Base-by-base conservation (phyloP, 495 filamentous ascomycete species). In the Tetracladium marchalianum region DNA sequence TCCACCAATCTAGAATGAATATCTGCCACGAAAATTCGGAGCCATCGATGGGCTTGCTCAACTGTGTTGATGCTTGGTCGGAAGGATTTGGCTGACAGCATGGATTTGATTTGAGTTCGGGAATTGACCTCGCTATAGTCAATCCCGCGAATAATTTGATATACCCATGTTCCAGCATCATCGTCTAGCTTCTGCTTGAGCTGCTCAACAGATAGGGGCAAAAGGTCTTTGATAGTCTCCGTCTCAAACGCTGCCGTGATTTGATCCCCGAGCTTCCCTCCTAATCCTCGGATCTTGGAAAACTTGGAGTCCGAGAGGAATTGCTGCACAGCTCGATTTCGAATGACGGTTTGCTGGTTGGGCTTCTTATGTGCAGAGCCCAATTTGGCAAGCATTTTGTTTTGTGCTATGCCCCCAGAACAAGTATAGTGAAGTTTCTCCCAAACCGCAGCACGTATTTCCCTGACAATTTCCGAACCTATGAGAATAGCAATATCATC, bases 51-150 rank as follows among this genome's bases (percentile, higher is more conserved):
- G 1, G 81, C 93, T 62, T 94, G 86, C 18, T 92, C 88, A n/a
- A 75, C 62, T 11, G 69, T 78, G 52, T 79, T 85, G 57, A 98
- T 87, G 49, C 71, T 80, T 1, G 92, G 92, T 5, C 88, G 76
- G 53, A 98, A 98, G 0, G 88, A 92, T 58, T 98, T 98, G 37
- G 92, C 90, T 1, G 87, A 94, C n/a, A 96, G 74, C 92, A 98
- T 98, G 16, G 84, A 90, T 58, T 97, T 96, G 61, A 95, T 94
- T 55, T 89, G 84, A 11, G 88, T 95, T 47, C 92, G 77, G 32
- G 89, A 73, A 55, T 87, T 95, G 53, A 97, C 88, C 64, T 95
- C 88, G 57, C 82, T 93, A 35, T 66, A 62, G 60, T 98, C 92
- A 42, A 87, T 79, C 0, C 92, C 92, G 0, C 93, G 80, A 36